Evolutionary conservation across 2,329 filamentous ascomycete species (phyloP).

Genomic region (Onygenales sp.): DNA sequence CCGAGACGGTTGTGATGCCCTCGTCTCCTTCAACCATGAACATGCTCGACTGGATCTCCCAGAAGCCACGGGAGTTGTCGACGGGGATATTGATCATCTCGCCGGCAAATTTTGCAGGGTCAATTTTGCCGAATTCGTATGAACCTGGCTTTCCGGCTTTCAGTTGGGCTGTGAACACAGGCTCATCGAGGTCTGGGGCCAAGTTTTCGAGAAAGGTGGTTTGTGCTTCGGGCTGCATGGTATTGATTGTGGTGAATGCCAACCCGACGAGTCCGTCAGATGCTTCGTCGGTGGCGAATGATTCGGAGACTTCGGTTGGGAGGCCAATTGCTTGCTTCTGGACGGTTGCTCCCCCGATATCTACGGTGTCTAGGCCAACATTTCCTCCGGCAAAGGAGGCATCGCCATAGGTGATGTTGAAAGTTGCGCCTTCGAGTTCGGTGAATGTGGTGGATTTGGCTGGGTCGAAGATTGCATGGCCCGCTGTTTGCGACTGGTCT

Average conservation of each 20-base stretch:
- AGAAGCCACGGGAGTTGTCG: slow-evolving; percentile 56
- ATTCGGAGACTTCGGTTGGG: slow-evolving; percentile 48
- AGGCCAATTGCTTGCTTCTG: slow-evolving; percentile 56
- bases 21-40: slow-evolving; percentile 44
- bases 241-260: slow-evolving; percentile 52
- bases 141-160: slow-evolving; percentile 50
- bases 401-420: slow-evolving; percentile 57
- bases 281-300: slow-evolving; percentile 42
- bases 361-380: slow-evolving; percentile 57
- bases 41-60: slow-evolving; percentile 52
- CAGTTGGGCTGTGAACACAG: slow-evolving; percentile 63
- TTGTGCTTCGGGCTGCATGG: slow-evolving; percentile 51
- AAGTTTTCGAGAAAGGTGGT: slow-evolving; percentile 69
- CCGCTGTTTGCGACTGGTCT: slow-evolving; percentile 30
- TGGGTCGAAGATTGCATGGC: slow-evolving; percentile 49
- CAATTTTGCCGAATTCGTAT: slow-evolving; percentile 67
- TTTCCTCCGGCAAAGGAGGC: slow-evolving; percentile 52
- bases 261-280: slow-evolving; percentile 56
- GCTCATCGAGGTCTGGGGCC: slow-evolving; percentile 49
- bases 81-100: slow-evolving; percentile 53
- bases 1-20: slow-evolving; percentile 6
- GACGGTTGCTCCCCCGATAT: slow-evolving; percentile 52
- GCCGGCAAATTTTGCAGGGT: slow-evolving; percentile 53
- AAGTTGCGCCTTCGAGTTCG: slow-evolving; percentile 42
- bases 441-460: slow-evolving; percentile 43